phyloP scores from a whole-genome alignment of 371 early-diverging fungal species.

The Zopfochytrium polystomum region DNA sequence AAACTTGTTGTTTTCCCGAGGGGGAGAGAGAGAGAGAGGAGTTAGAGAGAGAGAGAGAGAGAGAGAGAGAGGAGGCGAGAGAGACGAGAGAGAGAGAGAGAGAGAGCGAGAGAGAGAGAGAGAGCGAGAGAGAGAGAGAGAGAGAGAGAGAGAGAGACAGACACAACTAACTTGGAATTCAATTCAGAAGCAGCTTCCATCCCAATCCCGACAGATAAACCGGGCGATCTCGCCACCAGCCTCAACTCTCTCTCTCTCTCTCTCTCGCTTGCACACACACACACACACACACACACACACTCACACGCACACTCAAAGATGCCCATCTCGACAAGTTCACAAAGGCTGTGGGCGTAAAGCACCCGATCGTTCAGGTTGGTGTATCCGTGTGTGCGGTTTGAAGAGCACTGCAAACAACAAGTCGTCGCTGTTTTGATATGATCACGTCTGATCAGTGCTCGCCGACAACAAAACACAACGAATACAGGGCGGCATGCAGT shows the following conservation, averaged over 20 bases:
- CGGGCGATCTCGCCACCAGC: background rate
- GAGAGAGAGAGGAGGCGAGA: too few relatives aligned
- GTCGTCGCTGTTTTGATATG: background rate
- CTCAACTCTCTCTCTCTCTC: background rate
- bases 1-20: too few relatives aligned
- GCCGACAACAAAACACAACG: slow-evolving; percentile 2
- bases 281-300: background rate
- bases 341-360: slow-evolving; percentile 62
- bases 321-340: slow-evolving; percentile 61
- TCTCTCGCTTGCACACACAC: too few relatives aligned
- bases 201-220: background rate
- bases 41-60: too few relatives aligned
- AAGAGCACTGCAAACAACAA: background rate
- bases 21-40: too few relatives aligned
- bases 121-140: too few relatives aligned
- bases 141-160: too few relatives aligned
- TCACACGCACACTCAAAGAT: slow-evolving; percentile 7
- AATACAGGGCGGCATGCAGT: slow-evolving; percentile 52
- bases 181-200: background rate
- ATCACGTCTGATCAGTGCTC: background rate
- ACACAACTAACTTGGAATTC: too few relatives aligned
- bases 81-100: too few relatives aligned
- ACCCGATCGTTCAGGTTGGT: slow-evolving; percentile 49
- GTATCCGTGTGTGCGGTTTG: slow-evolving; percentile 16
- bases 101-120: too few relatives aligned